Evolutionary conservation across 352 stramenopile genomes (phyloP).

Genomic region (Elongisporangium senticosum): DNA sequence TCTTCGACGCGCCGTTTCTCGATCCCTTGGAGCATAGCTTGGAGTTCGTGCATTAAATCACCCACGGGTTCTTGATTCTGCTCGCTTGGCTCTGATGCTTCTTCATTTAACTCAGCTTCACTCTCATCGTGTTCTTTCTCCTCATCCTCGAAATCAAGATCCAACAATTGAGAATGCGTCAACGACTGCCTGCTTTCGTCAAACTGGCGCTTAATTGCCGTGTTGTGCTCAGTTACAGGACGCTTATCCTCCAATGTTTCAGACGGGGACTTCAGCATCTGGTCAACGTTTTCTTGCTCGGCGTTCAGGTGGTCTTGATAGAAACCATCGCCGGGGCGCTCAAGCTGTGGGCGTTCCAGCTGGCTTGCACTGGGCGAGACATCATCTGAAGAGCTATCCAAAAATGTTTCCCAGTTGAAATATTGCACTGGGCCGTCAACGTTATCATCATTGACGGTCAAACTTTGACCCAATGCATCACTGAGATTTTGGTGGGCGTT

Average conservation of each 20-base stretch:
- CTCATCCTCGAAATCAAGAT: conserved; percentile 13
- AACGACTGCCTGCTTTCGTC: background rate
- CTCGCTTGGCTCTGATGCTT: conserved; percentile 3
- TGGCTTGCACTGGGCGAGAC: conserved; percentile 5
- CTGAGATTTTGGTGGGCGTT: background rate
- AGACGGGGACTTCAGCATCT: conserved; percentile 1
- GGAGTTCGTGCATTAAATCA: conserved; percentile 49
- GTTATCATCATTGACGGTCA: background rate
- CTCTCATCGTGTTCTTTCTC: conserved; percentile 28
- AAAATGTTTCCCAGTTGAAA: conserved; percentile 66
- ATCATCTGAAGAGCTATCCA: conserved; percentile 40
- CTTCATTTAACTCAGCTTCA: conserved; percentile 14
- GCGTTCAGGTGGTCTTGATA: conserved; percentile 5
- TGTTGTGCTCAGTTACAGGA: background rate
- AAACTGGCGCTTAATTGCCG: background rate
- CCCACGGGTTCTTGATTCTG: conserved; percentile 4
- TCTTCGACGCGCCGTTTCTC: conserved; percentile 54
- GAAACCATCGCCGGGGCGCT: background rate
- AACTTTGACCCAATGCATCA: background rate
- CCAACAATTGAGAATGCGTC: background rate
- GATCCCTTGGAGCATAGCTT: conserved; percentile 52
- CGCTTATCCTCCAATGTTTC: background rate
- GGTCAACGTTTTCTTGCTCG: conserved; percentile 4
- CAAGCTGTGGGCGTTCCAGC: background rate
- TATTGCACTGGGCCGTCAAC: background rate